Evolutionary conservation across 2,329 filamentous ascomycete genomes (phyloP), one percentile per base, ranked within the genome.

Genomic region (Arthrocladium fulminans): DNA sequence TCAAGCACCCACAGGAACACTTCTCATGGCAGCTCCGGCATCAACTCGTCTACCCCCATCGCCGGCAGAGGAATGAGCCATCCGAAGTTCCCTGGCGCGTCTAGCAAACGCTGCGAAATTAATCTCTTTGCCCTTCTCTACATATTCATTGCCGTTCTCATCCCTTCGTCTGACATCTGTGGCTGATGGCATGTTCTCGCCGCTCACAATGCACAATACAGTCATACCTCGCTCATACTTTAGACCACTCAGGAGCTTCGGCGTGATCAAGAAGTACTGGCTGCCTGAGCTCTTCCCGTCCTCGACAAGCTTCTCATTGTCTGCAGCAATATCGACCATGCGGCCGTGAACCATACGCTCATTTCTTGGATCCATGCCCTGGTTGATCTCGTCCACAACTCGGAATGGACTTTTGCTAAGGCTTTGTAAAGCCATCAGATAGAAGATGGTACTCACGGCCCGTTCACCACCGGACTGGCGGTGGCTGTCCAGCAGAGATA

Each of bases 361-460:
- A 67, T 98, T 98, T 60, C 92, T 83, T 37, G 90, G 92, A 65
- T 98, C 92, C 92, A 98, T 98, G 57, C 92, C 92, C 69, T 98
- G 92, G 63, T 98, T 98, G 74, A 98, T 98, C 71, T 98, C 92
- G 67, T 98, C 92, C 51, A 98, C 92, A 43, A 98, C 90, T 45
- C 92, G 88, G 77, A 98, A 98, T 1, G 92, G 92, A 2, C 89
- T 88, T 60, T 88, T 85, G 13, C 92, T 90, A 60, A 98, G 82
- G 43, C 86, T 86, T 66, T 98, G 92, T 22, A 98, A 78, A 3
- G 92, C 88, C 89, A 98, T 97, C 49, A 98, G 86, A 70, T 94
- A 98, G 75, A 97, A 98, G 62, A 97, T 94, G 12, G 92, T 98
- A 19, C 88, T 94, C 19, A 98, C 90, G 20, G 92, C 88, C 51